Evolutionary conservation across 1,139 yeast genomes (phyloP).

Genomic region (Kodamaea derodonti): DNA sequence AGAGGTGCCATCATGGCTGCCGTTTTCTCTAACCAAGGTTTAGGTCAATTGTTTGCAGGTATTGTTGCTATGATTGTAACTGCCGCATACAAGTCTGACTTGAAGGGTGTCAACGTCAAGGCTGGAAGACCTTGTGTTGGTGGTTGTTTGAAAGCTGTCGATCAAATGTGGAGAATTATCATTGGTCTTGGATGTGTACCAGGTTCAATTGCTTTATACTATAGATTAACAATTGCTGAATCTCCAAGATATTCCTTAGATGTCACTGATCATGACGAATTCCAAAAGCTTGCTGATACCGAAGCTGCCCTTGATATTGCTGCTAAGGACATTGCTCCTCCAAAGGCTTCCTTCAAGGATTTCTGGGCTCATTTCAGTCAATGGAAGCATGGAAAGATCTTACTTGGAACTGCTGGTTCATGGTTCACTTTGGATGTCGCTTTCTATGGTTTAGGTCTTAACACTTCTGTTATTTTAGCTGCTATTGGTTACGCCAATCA

Average conservation of each 20-base stretch:
- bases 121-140: constrained; percentile 47
- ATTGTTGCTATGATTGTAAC: constrained; percentile 69
- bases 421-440: constrained; percentile 98
- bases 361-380: constrained; percentile 71
- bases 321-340: constrained; percentile 45
- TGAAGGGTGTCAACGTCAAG: constrained; percentile 48
- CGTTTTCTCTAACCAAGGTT: constrained; percentile 88
- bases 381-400: constrained; percentile 83
- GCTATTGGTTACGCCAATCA: constrained; percentile 69
- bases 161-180: constrained; percentile 90
- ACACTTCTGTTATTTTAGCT: constrained; percentile 74
- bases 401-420: constrained; percentile 92
- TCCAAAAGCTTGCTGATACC: constrained; percentile 55
- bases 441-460: constrained; percentile 83
- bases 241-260: constrained; percentile 87
- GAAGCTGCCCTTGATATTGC: constrained; percentile 50
- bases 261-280: constrained; percentile 55
- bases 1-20: constrained; percentile 97
- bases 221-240: constrained; percentile 89
- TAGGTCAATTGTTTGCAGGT: constrained; percentile 89
- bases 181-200: constrained; percentile 90
- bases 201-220: constrained; percentile 76
- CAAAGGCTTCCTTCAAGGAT: constrained; percentile 58
- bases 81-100: constrained; percentile 63
- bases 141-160: constrained; percentile 69